Base-by-base conservation (phyloP, 1,284 basidiomycete species). In the Ustilago nuda region DNA sequence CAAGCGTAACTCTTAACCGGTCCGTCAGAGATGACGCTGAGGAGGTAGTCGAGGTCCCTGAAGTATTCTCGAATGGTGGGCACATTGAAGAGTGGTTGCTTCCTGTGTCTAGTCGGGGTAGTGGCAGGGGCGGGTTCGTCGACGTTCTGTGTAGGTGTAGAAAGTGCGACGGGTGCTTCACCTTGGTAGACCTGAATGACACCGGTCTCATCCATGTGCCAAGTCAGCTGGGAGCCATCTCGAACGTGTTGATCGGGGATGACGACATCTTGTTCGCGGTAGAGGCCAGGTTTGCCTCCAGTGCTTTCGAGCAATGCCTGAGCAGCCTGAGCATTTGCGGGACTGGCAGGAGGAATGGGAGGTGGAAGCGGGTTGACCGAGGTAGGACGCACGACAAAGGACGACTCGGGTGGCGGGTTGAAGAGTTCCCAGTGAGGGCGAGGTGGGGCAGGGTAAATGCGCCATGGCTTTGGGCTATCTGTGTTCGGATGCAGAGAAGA, bases 1-100 rank as follows among this genome's bases (percentile, higher is more conserved):
- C 92, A 99, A 0, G 97, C 96, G 84, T 98, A 97, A 79, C 92
- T 94, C 88, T 99, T 99, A 5, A 94, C 92, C 0, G 97, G 97
- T 0, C 97, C 96, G 82, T 96, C 93, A 0, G 93, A 91, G 72
- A 96, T 95, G 62, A 88, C 86, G 45, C 81, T 67, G 8, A 87
- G 80, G 7, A 88, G 80, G 83, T 92, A 94, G 85, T 99, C 96
- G n/a, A 99, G 90, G 85, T 99, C 97, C 56, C 93, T 89, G 85
- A 97, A 99, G 86, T 98, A 99, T 85, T 98, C 95, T 75, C 92
- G 90, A 56, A 98, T 92, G 50, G 90, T 91, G 2, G 95, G 95
- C 4, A 99, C 90, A 64, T 91, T 89, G 83, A 92, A 94, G 0
- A 92, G 85, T 0, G 93, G 92, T 35, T 56, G 41, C 54, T 71